phyloP scores from a whole-genome alignment of 164 flowering plant genomes.

The Nymphaea thermarum region DNA sequence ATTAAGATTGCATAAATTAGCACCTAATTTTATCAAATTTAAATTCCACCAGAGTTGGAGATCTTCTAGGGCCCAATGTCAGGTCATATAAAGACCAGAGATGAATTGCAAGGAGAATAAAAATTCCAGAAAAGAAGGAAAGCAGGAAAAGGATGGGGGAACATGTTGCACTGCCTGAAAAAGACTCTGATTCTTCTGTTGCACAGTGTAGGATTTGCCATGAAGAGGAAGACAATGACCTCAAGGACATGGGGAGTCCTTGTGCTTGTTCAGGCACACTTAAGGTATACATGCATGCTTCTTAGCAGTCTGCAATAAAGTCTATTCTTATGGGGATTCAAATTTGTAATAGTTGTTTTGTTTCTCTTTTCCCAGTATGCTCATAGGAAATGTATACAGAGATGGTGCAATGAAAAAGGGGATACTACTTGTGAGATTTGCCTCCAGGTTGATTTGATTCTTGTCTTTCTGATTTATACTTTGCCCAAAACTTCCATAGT shows the following conservation, averaged over 20 bases:
- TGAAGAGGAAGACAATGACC: slow-evolving; percentile 49
- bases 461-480: background rate
- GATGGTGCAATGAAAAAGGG: background rate
- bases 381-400: background rate
- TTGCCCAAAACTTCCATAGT: background rate
- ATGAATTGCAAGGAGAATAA: too few relatives aligned
- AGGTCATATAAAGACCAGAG: too few relatives aligned
- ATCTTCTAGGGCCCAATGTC: too few relatives aligned
- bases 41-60: too few relatives aligned
- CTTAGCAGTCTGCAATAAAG: background rate
- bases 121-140: background rate
- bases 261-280: slow-evolving; percentile 90
- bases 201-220: slow-evolving; percentile 78
- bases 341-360: background rate
- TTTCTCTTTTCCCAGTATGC: background rate
- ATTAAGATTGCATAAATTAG: too few relatives aligned
- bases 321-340: background rate
- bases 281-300: slow-evolving; percentile 31
- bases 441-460: background rate
- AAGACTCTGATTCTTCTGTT: slow-evolving; percentile 19
- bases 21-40: too few relatives aligned
- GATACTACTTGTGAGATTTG: background rate
- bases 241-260: slow-evolving; percentile 54
- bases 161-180: slow-evolving; percentile 26
- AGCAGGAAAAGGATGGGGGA: slow-evolving; percentile 10